phyloP scores from a whole-genome alignment of 306 rosid genomes.

The Lathyrus sativus region DNA sequence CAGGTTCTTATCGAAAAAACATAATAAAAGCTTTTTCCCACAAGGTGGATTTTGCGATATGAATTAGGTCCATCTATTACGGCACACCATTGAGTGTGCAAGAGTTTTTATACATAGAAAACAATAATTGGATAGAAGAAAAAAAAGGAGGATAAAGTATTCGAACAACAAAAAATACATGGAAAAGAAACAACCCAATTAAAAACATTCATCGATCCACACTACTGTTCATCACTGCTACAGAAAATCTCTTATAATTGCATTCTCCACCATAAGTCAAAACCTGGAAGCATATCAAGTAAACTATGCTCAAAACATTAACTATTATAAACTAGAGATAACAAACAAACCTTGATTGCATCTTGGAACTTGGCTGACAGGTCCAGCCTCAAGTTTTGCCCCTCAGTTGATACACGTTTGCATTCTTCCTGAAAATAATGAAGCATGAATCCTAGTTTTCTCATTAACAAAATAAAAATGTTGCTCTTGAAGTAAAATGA shows the following conservation, averaged over 20 bases:
- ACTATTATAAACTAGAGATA: constrained; percentile 20
- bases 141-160: no score
- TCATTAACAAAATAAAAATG: constrained; percentile 25
- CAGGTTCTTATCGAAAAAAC: no score
- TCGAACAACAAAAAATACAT: no score
- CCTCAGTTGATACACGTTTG: constrained; percentile 91
- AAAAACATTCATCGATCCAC: no score
- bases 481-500: constrained; percentile 21
- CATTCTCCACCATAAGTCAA: constrained; percentile 5
- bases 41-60: background rate
- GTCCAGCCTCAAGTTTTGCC: constrained; percentile 87
- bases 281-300: constrained; percentile 20
- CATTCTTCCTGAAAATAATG: constrained; percentile 79
- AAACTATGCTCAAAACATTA: constrained; percentile 29
- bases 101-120: background rate
- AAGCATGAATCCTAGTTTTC: constrained; percentile 32
- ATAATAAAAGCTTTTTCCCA: background rate
- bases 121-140: background rate
- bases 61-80: constrained; percentile 6
- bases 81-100: constrained; percentile 1
- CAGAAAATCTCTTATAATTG: constrained; percentile 8
- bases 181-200: no score
- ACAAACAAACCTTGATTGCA: constrained; percentile 78
- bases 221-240: background rate
- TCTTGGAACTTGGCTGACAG: constrained; percentile 89